Evolutionary conservation across 2,329 filamentous ascomycete genomes (phyloP).

Genomic region (Hypoxylon sp.): DNA sequence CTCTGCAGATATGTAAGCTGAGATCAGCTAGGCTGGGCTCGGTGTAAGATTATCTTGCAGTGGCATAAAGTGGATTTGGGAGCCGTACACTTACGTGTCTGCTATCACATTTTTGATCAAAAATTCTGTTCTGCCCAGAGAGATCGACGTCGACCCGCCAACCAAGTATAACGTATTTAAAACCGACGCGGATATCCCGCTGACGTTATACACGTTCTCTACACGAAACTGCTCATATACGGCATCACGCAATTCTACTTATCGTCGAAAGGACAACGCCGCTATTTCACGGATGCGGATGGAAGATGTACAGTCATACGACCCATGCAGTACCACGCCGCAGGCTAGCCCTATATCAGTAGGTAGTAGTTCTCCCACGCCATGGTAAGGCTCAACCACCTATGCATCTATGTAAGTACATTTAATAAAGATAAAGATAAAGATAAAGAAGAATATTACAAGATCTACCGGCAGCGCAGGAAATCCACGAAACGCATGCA

Average conservation of each 20-base stretch:
- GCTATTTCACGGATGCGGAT: background rate
- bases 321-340: conserved; percentile 5
- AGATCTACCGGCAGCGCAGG: conserved; percentile 7
- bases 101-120: conserved; percentile 1
- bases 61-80: background rate
- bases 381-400: background rate
- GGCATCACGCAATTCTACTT: background rate
- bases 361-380: background rate
- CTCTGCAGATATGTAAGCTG: conserved; percentile 9
- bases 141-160: background rate
- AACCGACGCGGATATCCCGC: background rate
- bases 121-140: background rate
- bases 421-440: background rate
- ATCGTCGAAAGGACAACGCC: background rate
- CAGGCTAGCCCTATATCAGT: conserved; percentile 5
- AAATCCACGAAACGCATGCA: background rate
- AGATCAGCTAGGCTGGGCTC: conserved; percentile 14
- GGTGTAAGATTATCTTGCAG: conserved; percentile 7
- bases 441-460: conserved; percentile 4
- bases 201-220: conserved; percentile 2
- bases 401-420: too few species aligned
- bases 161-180: background rate
- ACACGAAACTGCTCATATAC: background rate
- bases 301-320: conserved; percentile 3
- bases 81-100: conserved; percentile 8